Evolutionary conservation across 495 filamentous ascomycete genomes (phyloP).

Genomic region (Cenococcum geophilum): DNA sequence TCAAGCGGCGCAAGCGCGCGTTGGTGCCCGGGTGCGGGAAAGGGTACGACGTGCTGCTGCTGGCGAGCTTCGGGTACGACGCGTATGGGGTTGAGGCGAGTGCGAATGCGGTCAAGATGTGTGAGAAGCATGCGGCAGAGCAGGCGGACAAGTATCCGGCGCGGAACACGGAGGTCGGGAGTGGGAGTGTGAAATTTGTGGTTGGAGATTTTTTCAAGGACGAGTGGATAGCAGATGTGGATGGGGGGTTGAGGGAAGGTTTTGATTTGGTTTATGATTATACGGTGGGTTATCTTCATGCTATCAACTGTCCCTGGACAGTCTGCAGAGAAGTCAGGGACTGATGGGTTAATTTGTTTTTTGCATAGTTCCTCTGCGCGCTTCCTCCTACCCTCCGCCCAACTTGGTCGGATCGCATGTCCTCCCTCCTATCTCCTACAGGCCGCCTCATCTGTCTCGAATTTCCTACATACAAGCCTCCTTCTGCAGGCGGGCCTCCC

Average conservation of each 20-base stretch:
- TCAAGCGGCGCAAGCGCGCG: constrained; percentile 40
- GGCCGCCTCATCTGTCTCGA: constrained; percentile 71
- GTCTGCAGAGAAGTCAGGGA: background rate
- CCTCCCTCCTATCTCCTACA: constrained; percentile 54
- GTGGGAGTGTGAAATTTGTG: constrained; percentile 55
- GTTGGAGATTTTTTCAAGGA: constrained; percentile 68
- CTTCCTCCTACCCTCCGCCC: constrained; percentile 58
- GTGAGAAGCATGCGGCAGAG: constrained; percentile 43
- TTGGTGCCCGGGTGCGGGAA: constrained; percentile 61
- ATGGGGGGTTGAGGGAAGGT: constrained; percentile 42
- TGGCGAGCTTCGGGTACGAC: constrained; percentile 67
- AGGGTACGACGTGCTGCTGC: constrained; percentile 66
- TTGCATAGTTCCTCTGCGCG: constrained; percentile 74
- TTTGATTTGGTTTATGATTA: constrained; percentile 86
- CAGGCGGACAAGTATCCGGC: constrained; percentile 43
- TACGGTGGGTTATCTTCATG: constrained; percentile 52
- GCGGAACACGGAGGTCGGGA: constrained; percentile 42
- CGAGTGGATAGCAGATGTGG: constrained; percentile 47
- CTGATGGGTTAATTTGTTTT: constrained; percentile 2
- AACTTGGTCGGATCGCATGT: constrained; percentile 62
- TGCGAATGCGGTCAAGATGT: constrained; percentile 48
- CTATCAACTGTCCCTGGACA: background rate
- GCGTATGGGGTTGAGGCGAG: constrained; percentile 67
- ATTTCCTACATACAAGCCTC: constrained; percentile 67
- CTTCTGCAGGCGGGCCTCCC: constrained; percentile 60